phyloP scores from a whole-genome alignment of 1,284 basidiomycete species.

The Afroboletus lepidellus region DNA sequence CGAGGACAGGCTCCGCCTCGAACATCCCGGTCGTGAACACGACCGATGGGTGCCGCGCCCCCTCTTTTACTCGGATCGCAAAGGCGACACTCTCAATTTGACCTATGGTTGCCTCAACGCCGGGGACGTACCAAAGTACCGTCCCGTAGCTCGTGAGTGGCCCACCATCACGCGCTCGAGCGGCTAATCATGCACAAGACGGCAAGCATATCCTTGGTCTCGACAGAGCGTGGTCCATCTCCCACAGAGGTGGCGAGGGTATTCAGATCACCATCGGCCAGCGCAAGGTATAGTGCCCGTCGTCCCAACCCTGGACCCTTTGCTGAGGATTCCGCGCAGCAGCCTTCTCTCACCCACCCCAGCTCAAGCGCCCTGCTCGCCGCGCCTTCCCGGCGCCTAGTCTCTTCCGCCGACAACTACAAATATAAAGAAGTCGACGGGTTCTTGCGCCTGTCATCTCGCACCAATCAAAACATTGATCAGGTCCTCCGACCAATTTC shows the following conservation, averaged over 20 bases:
- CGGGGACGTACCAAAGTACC: conserved; percentile 68
- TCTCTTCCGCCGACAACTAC: conserved; percentile 36
- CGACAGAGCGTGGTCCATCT: conserved; percentile 44
- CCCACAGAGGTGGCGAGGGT: conserved; percentile 50
- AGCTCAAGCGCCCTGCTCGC: conserved; percentile 51
- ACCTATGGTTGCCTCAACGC: conserved; percentile 67
- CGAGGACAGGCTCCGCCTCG: conserved; percentile 33
- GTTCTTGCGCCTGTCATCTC: conserved; percentile 56
- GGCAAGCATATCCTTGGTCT: conserved; percentile 67
- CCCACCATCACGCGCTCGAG: conserved; percentile 20
- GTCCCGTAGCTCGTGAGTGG: conserved; percentile 52
- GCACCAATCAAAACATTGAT: conserved; percentile 33
- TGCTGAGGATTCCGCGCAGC: conserved; percentile 36
- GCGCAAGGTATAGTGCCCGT: conserved; percentile 44
- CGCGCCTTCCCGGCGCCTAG: conserved; percentile 45
- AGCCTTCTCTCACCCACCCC: conserved; percentile 56
- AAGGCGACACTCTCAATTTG: conserved; percentile 67
- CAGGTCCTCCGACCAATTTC: conserved; percentile 52
- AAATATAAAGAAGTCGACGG: conserved; percentile 65
- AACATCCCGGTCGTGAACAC: conserved; percentile 21
- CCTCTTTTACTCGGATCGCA: conserved; percentile 65
- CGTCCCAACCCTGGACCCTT: conserved; percentile 1
- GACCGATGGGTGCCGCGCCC: conserved; percentile 31
- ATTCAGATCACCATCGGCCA: conserved; percentile 57
- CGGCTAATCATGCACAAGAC: conserved; percentile 59